Evolutionary conservation across 106 monocot genomes (phyloP).

Genomic region (Gastrodia elata): DNA sequence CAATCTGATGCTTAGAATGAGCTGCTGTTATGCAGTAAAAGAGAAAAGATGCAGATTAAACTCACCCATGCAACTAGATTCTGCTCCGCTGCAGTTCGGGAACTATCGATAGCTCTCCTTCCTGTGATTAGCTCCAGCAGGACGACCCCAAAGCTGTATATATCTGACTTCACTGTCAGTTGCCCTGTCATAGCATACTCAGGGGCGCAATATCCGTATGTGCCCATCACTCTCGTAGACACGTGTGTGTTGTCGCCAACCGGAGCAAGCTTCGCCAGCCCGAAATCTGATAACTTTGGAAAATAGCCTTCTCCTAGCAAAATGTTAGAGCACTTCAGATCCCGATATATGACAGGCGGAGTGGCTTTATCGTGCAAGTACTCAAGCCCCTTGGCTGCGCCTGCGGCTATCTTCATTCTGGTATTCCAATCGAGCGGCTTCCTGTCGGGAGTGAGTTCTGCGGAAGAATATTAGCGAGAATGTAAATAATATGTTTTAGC

Average conservation of each 20-base stretch:
- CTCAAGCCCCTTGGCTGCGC: slow-evolving; percentile 5
- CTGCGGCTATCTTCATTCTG: slow-evolving; percentile 1
- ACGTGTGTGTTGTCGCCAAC: slow-evolving; percentile 7
- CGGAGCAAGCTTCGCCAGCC: slow-evolving; percentile 8
- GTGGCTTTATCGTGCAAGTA: slow-evolving; percentile 9
- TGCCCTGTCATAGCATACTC: slow-evolving; percentile 10
- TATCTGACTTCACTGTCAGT: slow-evolving; percentile 6
- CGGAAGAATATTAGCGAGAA: background rate
- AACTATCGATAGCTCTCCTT: slow-evolving; percentile 9
- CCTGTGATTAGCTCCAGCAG: slow-evolving; percentile 6
- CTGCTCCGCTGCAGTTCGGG: slow-evolving; percentile 7
- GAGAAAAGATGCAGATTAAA: background rate
- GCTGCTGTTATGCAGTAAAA: too few relatives aligned
- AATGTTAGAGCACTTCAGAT: slow-evolving; percentile 11
- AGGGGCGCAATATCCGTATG: slow-evolving; percentile 8
- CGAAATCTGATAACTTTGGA: slow-evolving; percentile 8
- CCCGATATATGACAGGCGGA: slow-evolving; percentile 8
- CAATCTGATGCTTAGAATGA: too few relatives aligned
- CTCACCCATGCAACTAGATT: slow-evolving; percentile 11
- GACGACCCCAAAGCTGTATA: slow-evolving; percentile 6
- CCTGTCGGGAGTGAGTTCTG: slow-evolving; percentile 2
- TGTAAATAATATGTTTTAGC: too few relatives aligned
- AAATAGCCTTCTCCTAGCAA: background rate
- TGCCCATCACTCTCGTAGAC: slow-evolving; percentile 7
- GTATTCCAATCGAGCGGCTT: slow-evolving; percentile 8